Base-by-base conservation (phyloP, 352 stramenopile genomes). In the Phytopythium kandeliae region DNA sequence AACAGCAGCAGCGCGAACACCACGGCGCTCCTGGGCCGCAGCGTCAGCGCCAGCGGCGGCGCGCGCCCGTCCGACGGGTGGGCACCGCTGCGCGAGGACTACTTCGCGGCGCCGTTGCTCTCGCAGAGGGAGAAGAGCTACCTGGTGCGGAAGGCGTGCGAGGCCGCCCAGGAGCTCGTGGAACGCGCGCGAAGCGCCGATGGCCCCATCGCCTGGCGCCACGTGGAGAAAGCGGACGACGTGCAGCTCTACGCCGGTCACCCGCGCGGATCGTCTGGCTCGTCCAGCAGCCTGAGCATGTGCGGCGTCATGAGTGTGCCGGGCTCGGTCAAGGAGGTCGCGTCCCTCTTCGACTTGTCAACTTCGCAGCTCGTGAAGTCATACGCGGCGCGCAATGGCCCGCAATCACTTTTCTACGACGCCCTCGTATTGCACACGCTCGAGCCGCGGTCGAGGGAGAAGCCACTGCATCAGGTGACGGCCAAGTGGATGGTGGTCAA, bases 381-480 rank as follows among this genome's bases (percentile, higher is more conserved):
- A 48, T 90, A 89, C 54, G 69, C 61, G 1, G 42, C 65, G 15
- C 41, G 60, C 4, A 66, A 89, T 49, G 63, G 69, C 49, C 75
- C 80, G 17, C 65, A 86, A 47, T 41, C 45, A 24, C 34, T 53
- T 34, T 90, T 86, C 55, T 89, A 78, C 54, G 81, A 92, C 33
- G 69, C 63, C 10, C 61, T 92, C 47, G 71, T 92, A 36, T 55
- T 92, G 35, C 78, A 92, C 57, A 86, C 69, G 25, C 64, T 92
- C 17, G 71, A 64, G 3, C 69, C 73, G 3, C 64, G 75, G 24
- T 87, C 78, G 12, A 83, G 77, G 42, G 78, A 90, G 52, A 80
- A 82, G 30, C 78, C 81, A n/a, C 62, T 91, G 41, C 82, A 95
- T 48, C 83, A 91, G 51, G 78, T 92, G 40, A 89, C 81, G 35